phyloP scores from a whole-genome alignment of 1,284 basidiomycete genomes.

The Irpex sp. region DNA sequence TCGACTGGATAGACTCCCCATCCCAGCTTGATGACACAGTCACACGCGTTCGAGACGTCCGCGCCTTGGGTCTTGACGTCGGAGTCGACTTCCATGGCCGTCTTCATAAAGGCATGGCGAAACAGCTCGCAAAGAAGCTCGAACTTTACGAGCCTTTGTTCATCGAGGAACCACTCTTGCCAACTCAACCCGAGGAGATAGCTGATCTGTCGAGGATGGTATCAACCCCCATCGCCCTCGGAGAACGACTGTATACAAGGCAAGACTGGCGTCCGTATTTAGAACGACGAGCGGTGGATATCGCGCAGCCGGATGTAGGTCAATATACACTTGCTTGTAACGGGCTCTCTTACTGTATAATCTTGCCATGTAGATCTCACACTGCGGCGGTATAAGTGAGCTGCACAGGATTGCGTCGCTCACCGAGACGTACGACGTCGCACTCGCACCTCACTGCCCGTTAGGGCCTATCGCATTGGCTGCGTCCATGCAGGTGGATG shows the following conservation, averaged over 20 bases:
- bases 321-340: not conserved
- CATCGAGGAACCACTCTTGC: slow-evolving; percentile 73
- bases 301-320: slow-evolving; percentile 71
- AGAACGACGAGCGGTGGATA: slow-evolving; percentile 66
- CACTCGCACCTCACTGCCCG: slow-evolving; percentile 60
- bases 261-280: slow-evolving; percentile 71
- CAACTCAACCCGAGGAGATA: slow-evolving; percentile 65
- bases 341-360: not conserved
- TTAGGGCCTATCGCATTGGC: slow-evolving; percentile 73
- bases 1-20: slow-evolving; percentile 50
- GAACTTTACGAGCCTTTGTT: slow-evolving; percentile 69
- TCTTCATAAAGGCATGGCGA: slow-evolving; percentile 76
- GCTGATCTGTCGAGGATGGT: slow-evolving; percentile 59
- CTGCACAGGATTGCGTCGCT: slow-evolving; percentile 65
- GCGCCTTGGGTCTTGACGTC: slow-evolving; percentile 63
- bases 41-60: slow-evolving; percentile 59
- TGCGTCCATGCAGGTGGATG: slow-evolving; percentile 60
- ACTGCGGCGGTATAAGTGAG: slow-evolving; percentile 75
- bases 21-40: slow-evolving; percentile 54
- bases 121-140: slow-evolving; percentile 65
- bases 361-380: slow-evolving; percentile 40
- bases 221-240: slow-evolving; percentile 68
- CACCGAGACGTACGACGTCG: slow-evolving; percentile 67
- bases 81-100: slow-evolving; percentile 62
- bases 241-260: slow-evolving; percentile 69